phyloP scores from a whole-genome alignment of 495 filamentous ascomycete genomes.

The Aspergillus saccharolyticus region DNA sequence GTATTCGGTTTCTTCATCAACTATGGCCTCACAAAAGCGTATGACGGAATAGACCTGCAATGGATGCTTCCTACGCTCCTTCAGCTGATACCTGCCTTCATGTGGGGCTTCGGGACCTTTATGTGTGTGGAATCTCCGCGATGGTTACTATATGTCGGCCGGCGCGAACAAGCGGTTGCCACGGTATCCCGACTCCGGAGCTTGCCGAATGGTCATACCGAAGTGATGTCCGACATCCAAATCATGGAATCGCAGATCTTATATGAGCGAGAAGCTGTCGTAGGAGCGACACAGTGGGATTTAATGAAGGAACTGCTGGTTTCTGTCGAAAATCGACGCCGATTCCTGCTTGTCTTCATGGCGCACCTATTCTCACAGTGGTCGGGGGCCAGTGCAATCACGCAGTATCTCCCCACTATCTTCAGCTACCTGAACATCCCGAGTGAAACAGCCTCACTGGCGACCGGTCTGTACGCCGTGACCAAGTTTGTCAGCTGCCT shows the following conservation, averaged over 20 bases:
- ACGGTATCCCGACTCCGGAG: constrained; percentile 47
- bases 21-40: constrained; percentile 48
- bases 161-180: constrained; percentile 52
- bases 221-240: constrained; percentile 54
- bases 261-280: constrained; percentile 51
- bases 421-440: constrained; percentile 30
- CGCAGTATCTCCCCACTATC: constrained; percentile 25
- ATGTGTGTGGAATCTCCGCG: constrained; percentile 60
- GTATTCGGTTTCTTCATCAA: constrained; percentile 61
- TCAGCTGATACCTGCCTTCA: constrained; percentile 54
- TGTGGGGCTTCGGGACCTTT: constrained; percentile 49
- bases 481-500: constrained; percentile 47
- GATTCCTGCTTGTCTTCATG: constrained; percentile 40
- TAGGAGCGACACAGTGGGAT: constrained; percentile 50
- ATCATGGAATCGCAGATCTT: constrained; percentile 58
- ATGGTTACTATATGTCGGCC: constrained; percentile 56
- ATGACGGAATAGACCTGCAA: constrained; percentile 46
- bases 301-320: constrained; percentile 61
- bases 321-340: constrained; percentile 53
- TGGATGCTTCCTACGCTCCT: constrained; percentile 56
- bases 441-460: constrained; percentile 34
- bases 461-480: constrained; percentile 39
- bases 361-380: constrained; percentile 25
- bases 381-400: constrained; percentile 29
- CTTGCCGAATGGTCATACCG: constrained; percentile 47